Evolutionary conservation across 306 rosid species (phyloP).

Genomic region (Pyrus pyrifolia): DNA sequence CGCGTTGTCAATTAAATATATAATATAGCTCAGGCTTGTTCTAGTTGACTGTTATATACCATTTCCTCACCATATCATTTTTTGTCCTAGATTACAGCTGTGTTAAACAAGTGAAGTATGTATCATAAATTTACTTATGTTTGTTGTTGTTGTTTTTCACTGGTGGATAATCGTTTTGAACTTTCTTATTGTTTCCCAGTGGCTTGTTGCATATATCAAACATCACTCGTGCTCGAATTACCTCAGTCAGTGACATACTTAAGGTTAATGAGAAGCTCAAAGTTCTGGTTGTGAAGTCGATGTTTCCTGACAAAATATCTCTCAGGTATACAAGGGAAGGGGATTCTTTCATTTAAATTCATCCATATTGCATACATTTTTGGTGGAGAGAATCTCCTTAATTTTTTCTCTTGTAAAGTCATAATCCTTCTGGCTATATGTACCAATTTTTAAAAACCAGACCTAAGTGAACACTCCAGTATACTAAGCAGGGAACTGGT

Average conservation of each 20-base stretch:
- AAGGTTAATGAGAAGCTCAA: conserved; percentile 63
- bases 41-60: neutral
- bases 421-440: neutral
- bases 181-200: conserved; percentile 40
- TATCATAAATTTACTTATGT: neutral
- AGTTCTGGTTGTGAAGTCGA: conserved; percentile 80
- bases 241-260: conserved; percentile 69
- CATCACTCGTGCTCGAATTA: conserved; percentile 52
- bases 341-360: neutral
- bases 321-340: conserved; percentile 46
- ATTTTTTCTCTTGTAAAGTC: neutral
- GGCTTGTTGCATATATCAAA: conserved; percentile 95
- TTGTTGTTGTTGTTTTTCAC: neutral
- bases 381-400: neutral
- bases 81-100: neutral
- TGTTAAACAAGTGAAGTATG: neutral
- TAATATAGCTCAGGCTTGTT: neutral
- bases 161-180: conserved; percentile 6
- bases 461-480: neutral
- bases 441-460: neutral
- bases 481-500: neutral
- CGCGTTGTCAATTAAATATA: neutral
- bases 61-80: neutral
- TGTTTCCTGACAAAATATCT: conserved; percentile 82
- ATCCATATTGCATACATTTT: neutral